phyloP scores from a whole-genome alignment of 176 grass and related monocot species.

The sorghum (Sorghum bicolor) region Sorghum_bicolor_NCBIv3 NC_012870.2:71747501-71748000 shows the following conservation, averaged over 20 bases:
- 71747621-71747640: conserved; percentile 26
- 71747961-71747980: not conserved
- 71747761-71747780: not conserved
- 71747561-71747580: conserved; percentile 38
- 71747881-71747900: not conserved
- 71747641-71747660: not conserved
- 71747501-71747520: conserved; percentile 29
- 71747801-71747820: conserved; percentile 22
- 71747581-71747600: conserved; percentile 55
- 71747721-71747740: not conserved
- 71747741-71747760: conserved; percentile 16
- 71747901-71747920: not conserved
- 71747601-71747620: conserved; percentile 40
- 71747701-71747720: not conserved
- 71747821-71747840: conserved; percentile 36
- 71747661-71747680: not conserved
- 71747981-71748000: not conserved
- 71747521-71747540: conserved; percentile 25
- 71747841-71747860: conserved; percentile 3
- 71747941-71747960: not conserved
- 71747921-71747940: not conserved
- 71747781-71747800: conserved; percentile 1
- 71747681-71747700: not conserved
- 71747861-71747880: not conserved
- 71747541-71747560: not conserved